phyloP scores from a whole-genome alignment of 2,329 filamentous ascomycete genomes.

The Daldinia sp. region DNA sequence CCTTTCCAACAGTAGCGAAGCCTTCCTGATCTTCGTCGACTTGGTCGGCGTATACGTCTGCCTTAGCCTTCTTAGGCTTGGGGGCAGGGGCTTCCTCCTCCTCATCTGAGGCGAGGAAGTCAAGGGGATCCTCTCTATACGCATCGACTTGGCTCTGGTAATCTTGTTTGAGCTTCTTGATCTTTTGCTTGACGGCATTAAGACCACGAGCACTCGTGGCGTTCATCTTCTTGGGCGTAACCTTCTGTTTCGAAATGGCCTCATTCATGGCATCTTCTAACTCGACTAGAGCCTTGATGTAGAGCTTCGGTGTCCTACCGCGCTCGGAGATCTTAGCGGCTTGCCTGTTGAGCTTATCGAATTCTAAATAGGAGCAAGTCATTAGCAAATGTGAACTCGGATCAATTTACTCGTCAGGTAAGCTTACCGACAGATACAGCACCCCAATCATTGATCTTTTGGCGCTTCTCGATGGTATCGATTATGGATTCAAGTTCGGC shows the following conservation, averaged over 20 bases:
- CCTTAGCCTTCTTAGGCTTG: slow-evolving; percentile 62
- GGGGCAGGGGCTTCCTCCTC: slow-evolving; percentile 70
- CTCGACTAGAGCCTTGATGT: slow-evolving; percentile 92
- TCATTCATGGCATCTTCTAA: slow-evolving; percentile 95
- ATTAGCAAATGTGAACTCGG: slow-evolving; percentile 5
- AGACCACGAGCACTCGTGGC: slow-evolving; percentile 91
- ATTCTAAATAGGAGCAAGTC: slow-evolving; percentile 66
- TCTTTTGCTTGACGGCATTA: slow-evolving; percentile 96
- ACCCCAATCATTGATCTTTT: slow-evolving; percentile 98
- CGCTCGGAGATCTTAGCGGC: slow-evolving; percentile 79
- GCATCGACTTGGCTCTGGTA: slow-evolving; percentile 86
- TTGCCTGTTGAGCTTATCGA: slow-evolving; percentile 92
- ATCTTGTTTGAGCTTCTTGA: slow-evolving; percentile 99
- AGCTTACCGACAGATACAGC: slow-evolving; percentile 84
- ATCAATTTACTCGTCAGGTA: not conserved
- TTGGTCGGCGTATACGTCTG: slow-evolving; percentile 59
- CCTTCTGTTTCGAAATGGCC: slow-evolving; percentile 93
- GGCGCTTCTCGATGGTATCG: slow-evolving; percentile 91
- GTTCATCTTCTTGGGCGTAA: slow-evolving; percentile 98
- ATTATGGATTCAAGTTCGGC: slow-evolving; percentile 93
- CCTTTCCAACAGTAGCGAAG: slow-evolving; percentile 87
- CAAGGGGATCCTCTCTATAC: slow-evolving; percentile 73
- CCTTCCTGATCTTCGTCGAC: slow-evolving; percentile 78
- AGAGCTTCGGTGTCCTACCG: slow-evolving; percentile 85
- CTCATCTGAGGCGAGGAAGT: slow-evolving; percentile 62